Evolutionary conservation across 495 filamentous ascomycete species (phyloP).

Genomic region (Neurospora cerealis): DNA sequence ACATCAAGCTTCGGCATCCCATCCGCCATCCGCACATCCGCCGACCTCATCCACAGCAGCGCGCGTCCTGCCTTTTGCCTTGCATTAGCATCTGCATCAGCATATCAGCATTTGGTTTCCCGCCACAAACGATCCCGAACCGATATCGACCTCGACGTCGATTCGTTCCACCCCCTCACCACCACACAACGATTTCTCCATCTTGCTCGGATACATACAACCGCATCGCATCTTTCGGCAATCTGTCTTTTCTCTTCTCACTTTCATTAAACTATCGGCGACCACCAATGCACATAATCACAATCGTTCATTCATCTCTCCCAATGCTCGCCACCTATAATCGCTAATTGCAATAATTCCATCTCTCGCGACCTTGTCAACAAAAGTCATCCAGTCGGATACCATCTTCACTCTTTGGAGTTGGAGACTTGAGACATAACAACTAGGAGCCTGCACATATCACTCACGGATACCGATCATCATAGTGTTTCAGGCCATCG

Average conservation of each 20-base stretch:
- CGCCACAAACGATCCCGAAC: not conserved
- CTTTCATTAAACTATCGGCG: not conserved
- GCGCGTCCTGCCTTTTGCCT: not conserved
- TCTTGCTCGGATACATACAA: not conserved
- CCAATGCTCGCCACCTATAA: not conserved
- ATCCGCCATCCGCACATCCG: not conserved
- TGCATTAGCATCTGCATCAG: not conserved
- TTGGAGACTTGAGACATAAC: not conserved
- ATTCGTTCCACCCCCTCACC: not conserved
- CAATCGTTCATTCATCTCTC: not conserved
- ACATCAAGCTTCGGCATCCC: not conserved
- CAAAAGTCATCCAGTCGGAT: not conserved
- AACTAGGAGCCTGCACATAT: not conserved
- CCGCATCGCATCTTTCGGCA: not conserved
- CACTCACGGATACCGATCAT: not conserved
- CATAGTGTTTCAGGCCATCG: not conserved
- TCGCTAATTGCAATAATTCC: not conserved
- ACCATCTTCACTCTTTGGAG: not conserved
- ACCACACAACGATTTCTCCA: not conserved
- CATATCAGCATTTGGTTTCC: not conserved
- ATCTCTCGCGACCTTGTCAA: not conserved
- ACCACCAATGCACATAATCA: not conserved
- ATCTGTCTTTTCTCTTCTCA: not conserved
- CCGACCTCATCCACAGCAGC: not conserved
- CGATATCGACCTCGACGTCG: not conserved